Conservation (phyloP, 352 stramenopile species). For the Hyaloperonospora arabidopsidis region DNA sequence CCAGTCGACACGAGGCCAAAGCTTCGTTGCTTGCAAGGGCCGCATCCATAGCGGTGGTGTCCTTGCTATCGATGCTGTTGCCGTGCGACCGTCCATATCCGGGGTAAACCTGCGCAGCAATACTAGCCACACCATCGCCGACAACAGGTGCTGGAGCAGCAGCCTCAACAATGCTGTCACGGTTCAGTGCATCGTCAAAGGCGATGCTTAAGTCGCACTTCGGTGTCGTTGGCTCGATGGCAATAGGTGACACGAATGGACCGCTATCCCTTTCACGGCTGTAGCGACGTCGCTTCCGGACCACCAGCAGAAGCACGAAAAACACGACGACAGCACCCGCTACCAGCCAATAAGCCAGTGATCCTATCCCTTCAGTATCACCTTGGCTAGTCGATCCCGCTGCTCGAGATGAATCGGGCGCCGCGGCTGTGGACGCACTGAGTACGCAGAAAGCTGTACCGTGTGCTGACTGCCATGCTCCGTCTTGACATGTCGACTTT, state of each 20-base stretch:
- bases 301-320: slow-evolving; percentile 27
- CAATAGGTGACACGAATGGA: slow-evolving; percentile 21
- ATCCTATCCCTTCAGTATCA: slow-evolving; percentile 8
- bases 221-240: slow-evolving; percentile 20
- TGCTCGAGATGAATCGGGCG: slow-evolving; percentile 14
- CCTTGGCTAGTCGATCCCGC: slow-evolving; percentile 12
- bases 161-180: slow-evolving; percentile 2
- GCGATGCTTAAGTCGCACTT: slow-evolving; percentile 15
- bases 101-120: slow-evolving; percentile 5
- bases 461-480: slow-evolving; percentile 29
- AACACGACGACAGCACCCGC: slow-evolving; percentile 28
- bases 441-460: slow-evolving; percentile 34
- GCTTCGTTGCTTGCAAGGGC: slow-evolving; percentile 26
- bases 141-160: background rate
- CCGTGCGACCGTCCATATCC: slow-evolving; percentile 18
- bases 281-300: slow-evolving; percentile 28
- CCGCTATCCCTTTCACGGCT: slow-evolving; percentile 15
- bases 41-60: slow-evolving; percentile 21
- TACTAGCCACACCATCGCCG: background rate
- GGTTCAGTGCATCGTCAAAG: slow-evolving; percentile 18
- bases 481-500: slow-evolving; percentile 21
- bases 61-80: slow-evolving; percentile 24
- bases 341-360: slow-evolving; percentile 30
- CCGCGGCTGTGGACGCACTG: slow-evolving; percentile 20
- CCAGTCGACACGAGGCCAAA: slow-evolving; percentile 30